Percentiles rank a stretch among this genome's conserved stretches.
Evolutionary conservation across 352 stramenopile genomes (phyloP).

Genomic region (Pilasporangium apinafurcum): DNA sequence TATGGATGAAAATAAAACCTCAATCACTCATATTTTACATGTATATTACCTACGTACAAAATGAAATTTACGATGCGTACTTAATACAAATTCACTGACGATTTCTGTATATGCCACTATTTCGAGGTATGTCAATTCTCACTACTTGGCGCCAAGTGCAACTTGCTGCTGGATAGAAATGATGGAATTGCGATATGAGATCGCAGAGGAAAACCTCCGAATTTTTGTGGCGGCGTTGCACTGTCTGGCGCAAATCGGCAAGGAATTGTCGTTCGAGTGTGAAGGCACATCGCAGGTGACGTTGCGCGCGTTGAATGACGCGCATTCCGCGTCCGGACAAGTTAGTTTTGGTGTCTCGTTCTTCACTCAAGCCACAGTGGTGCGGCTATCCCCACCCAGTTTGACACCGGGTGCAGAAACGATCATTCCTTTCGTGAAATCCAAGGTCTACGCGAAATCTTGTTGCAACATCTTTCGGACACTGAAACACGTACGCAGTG

Average conservation of each 20-base stretch:
- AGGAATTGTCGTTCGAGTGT: constrained; percentile 73
- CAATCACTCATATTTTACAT: too few relatives aligned
- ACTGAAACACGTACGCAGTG: constrained; percentile 73
- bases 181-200: constrained; percentile 70
- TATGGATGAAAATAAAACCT: too few relatives aligned
- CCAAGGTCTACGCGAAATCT: constrained; percentile 71
- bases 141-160: too few relatives aligned
- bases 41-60: too few relatives aligned
- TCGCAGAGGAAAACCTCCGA: constrained; percentile 73
- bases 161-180: too few relatives aligned
- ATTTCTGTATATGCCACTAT: too few relatives aligned
- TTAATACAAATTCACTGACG: too few relatives aligned
- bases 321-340: constrained; percentile 69
- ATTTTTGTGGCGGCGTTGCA: constrained; percentile 73
- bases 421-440: constrained; percentile 49
- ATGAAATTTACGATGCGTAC: too few relatives aligned
- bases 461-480: constrained; percentile 80
- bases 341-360: constrained; percentile 64
- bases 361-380: constrained; percentile 31
- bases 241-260: constrained; percentile 71
- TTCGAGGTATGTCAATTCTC: too few relatives aligned
- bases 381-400: constrained; percentile 2
- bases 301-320: constrained; percentile 74
- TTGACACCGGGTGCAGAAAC: neutral
- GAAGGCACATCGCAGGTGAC: constrained; percentile 43